phyloP scores from a whole-genome alignment of 2,329 filamentous ascomycete genomes.

The Penicillium sp. region DNA sequence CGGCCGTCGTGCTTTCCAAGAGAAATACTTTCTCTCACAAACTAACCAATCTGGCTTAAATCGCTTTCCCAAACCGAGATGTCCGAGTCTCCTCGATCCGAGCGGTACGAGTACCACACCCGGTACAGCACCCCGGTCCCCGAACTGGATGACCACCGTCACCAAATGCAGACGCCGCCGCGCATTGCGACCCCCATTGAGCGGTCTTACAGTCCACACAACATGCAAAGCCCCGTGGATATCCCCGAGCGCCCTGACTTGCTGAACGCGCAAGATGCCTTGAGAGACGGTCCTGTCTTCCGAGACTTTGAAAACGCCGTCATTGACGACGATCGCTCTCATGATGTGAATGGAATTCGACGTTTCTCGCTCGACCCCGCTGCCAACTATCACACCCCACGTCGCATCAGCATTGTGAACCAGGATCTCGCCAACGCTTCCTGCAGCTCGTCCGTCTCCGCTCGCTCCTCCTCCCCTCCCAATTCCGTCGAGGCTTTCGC shows the following conservation, averaged over 20 bases:
- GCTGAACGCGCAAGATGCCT: constrained; percentile 50
- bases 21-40: constrained; percentile 14
- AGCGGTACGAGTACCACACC: constrained; percentile 58
- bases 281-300: constrained; percentile 54
- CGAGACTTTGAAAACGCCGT: constrained; percentile 88
- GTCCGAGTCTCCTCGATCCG: constrained; percentile 65
- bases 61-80: constrained; percentile 27
- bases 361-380: constrained; percentile 47
- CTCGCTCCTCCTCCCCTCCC: constrained; percentile 78
- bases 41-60: constrained; percentile 20
- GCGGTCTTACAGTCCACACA: constrained; percentile 33
- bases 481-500: constrained; percentile 99
- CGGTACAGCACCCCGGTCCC: constrained; percentile 65
- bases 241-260: constrained; percentile 51
- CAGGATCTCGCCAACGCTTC: constrained; percentile 46
- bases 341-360: constrained; percentile 38
- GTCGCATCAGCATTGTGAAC: constrained; percentile 37
- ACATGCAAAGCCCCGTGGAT: constrained; percentile 50
- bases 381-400: constrained; percentile 36
- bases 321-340: constrained; percentile 67
- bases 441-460: constrained; percentile 54
- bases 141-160: constrained; percentile 83
- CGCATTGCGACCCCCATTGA: constrained; percentile 40
- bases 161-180: constrained; percentile 40
- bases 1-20: constrained; percentile 25